A percentile compares a stretch with the other conserved stretches of the same genome.
Conservation (phyloP, 1,139 yeast species). For the Kluyveromyces sp. region DNA sequence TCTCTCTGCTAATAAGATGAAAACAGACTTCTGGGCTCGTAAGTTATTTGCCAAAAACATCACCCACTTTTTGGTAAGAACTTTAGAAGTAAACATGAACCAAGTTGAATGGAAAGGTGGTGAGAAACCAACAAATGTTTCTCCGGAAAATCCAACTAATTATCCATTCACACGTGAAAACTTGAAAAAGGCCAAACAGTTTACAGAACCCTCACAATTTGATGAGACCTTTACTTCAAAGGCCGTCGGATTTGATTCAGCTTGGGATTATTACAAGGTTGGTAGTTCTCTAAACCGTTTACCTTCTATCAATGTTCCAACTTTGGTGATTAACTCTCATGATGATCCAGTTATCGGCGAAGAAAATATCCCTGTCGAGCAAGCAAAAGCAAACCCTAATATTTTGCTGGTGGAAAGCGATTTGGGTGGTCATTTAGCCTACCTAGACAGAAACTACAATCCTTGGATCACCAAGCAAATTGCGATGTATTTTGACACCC, state of each 20-base stretch:
- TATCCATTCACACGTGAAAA: slow-evolving; percentile 28
- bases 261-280: slow-evolving; percentile 62
- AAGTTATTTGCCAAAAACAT: slow-evolving; percentile 59
- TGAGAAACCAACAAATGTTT: slow-evolving; percentile 11
- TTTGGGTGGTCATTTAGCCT: slow-evolving; percentile 83
- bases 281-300: slow-evolving; percentile 60
- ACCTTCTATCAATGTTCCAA: slow-evolving; percentile 53
- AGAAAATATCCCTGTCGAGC: slow-evolving; percentile 54
- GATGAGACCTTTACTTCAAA: slow-evolving; percentile 70
- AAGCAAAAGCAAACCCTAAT: slow-evolving; percentile 61
- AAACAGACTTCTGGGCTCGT: slow-evolving; percentile 50
- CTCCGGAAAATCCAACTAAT: slow-evolving; percentile 3
- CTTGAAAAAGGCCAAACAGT: slow-evolving; percentile 31
- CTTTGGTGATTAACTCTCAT: slow-evolving; percentile 56
- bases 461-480: slow-evolving; percentile 71
- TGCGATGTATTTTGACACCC: slow-evolving; percentile 50
- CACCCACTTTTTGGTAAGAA: slow-evolving; percentile 53
- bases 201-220: slow-evolving; percentile 44
- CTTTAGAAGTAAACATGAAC: slow-evolving; percentile 54
- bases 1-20: slow-evolving; percentile 46
- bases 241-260: slow-evolving; percentile 62
- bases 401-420: slow-evolving; percentile 58
- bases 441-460: slow-evolving; percentile 46
- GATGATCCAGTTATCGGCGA: slow-evolving; percentile 80
- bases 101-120: slow-evolving; percentile 37